Conservation (phyloP, 495 filamentous ascomycete genomes). For the Entonaema liquescens region DNA sequence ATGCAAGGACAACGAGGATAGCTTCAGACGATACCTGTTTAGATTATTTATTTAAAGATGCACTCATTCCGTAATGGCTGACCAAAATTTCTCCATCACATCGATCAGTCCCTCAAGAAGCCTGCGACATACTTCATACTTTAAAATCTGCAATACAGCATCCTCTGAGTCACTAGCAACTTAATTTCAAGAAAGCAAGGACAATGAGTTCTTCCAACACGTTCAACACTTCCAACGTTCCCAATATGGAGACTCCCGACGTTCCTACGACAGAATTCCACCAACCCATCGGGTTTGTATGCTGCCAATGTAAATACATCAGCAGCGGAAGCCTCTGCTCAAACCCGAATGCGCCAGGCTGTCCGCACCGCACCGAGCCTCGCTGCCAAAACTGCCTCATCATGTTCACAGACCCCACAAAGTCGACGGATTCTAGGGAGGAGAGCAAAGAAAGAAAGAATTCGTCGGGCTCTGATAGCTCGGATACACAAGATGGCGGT, state of each 20-base stretch:
- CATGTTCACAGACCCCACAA: slow-evolving; percentile 21
- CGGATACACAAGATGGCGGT: neutral
- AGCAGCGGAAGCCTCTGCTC: slow-evolving; percentile 40
- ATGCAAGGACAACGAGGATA: neutral
- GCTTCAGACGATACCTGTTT: neutral
- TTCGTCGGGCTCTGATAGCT: neutral
- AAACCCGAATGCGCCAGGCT: slow-evolving; percentile 30
- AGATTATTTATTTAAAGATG: neutral
- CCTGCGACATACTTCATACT: neutral
- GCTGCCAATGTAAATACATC: slow-evolving; percentile 33
- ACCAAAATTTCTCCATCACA: neutral
- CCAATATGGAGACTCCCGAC: neutral
- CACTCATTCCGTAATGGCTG: neutral
- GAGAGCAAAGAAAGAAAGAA: neutral
- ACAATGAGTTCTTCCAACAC: neutral
- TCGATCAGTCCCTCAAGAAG: neutral
- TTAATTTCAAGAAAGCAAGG: neutral
- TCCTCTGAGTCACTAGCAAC: neutral
- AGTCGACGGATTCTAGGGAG: neutral
- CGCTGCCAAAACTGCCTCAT: slow-evolving; percentile 34
- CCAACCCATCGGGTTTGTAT: slow-evolving; percentile 42
- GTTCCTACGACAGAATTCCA: slow-evolving; percentile 22
- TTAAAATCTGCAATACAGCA: neutral
- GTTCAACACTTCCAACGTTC: neutral
- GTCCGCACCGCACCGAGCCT: slow-evolving; percentile 29